phyloP scores from a whole-genome alignment of 192 early-diverging fungal genomes.

The Entomortierella beljakovae region DNA sequence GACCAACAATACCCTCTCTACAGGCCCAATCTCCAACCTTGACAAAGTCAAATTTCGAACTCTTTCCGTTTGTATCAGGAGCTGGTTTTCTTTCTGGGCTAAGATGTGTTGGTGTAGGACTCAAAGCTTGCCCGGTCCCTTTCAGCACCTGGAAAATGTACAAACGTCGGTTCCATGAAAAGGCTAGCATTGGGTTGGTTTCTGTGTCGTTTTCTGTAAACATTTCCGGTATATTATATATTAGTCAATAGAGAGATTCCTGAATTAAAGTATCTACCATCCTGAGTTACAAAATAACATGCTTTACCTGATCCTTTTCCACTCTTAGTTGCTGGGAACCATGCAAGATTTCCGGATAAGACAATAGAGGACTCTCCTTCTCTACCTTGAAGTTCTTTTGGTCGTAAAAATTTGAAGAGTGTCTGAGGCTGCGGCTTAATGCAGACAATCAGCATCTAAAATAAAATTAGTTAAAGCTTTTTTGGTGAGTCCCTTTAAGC shows the following conservation, averaged over 20 bases:
- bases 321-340: conserved; percentile 65
- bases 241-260: background rate
- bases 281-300: too few species aligned
- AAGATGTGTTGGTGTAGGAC: conserved; percentile 9
- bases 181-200: conserved; percentile 66
- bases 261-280: too few species aligned
- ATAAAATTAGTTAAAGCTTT: background rate
- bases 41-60: conserved; percentile 56
- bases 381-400: conserved; percentile 51
- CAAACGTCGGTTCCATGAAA: conserved; percentile 67
- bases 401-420: conserved; percentile 64
- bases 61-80: conserved; percentile 28
- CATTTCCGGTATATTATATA: background rate
- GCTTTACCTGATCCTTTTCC: conserved; percentile 45
- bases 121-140: conserved; percentile 3
- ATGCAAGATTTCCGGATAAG: conserved; percentile 66
- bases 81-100: conserved; percentile 34
- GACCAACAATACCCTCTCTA: conserved; percentile 64
- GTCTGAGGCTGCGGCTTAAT: conserved; percentile 69
- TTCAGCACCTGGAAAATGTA: conserved; percentile 60
- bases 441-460: conserved; percentile 68
- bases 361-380: conserved; percentile 26
- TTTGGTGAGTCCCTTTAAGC: too few species aligned
- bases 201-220: conserved; percentile 34
- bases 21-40: conserved; percentile 65